These are phyloP conservation scores for Trifolium dubium DNA, from an alignment of 306 rosid species.

Conservation along the genomic window DNA sequence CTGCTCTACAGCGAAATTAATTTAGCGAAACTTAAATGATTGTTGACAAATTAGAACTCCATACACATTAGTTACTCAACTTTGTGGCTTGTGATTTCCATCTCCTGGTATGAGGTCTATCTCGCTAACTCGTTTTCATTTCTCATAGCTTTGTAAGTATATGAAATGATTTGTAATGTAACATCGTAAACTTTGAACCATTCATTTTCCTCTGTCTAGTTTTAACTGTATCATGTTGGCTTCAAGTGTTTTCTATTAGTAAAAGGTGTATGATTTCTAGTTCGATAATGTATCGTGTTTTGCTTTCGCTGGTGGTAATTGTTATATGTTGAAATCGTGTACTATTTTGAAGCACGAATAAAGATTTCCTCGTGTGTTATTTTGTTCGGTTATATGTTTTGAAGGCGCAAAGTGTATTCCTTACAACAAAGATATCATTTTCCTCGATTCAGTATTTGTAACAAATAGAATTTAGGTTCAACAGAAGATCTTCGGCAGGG, in stretches of 20 bases:
- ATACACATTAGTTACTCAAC: slow-evolving; percentile 17
- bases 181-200: slow-evolving; percentile 6
- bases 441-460: background rate
- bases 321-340: background rate
- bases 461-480: background rate
- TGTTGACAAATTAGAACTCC: slow-evolving; percentile 22
- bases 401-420: background rate
- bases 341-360: background rate
- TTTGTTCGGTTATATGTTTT: background rate
- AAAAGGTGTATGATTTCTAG: slow-evolving; percentile 1
- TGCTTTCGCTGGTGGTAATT: background rate
- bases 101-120: background rate
- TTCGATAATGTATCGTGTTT: slow-evolving; percentile 5
- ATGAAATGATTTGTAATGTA: slow-evolving; percentile 20
- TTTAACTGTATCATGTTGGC: slow-evolving; percentile 7
- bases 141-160: slow-evolving; percentile 24
- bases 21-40: slow-evolving; percentile 12
- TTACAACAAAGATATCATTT: slow-evolving; percentile 1
- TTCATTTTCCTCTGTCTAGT: slow-evolving; percentile 21
- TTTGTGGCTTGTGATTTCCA: slow-evolving; percentile 25
- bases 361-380: background rate
- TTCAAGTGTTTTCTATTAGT: slow-evolving; percentile 3
- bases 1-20: slow-evolving; percentile 23
- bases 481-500: background rate
- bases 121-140: background rate